A percentile compares a stretch with the other conserved stretches of the same genome.
Evolutionary conservation across 768 basidiomycete genomes (phyloP).

Genomic region (Paxillus rubicundulus): DNA sequence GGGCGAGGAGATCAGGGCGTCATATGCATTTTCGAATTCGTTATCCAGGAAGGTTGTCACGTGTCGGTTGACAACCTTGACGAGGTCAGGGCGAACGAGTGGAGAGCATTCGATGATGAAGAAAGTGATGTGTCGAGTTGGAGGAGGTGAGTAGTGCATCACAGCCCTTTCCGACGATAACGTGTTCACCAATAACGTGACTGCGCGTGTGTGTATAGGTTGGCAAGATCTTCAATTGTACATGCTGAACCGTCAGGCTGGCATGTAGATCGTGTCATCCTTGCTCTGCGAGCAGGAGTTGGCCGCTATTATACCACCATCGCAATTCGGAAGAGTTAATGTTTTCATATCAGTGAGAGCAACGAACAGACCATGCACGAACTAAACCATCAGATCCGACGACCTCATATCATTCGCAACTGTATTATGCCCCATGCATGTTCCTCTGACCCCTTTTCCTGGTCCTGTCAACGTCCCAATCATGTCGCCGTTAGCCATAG

Average conservation of each 20-base stretch:
- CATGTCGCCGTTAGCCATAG: conserved; percentile 1
- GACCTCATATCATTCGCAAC: conserved; percentile 23
- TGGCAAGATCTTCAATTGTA: conserved; percentile 82
- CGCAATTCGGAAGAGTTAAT: background rate
- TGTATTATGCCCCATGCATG: conserved; percentile 27
- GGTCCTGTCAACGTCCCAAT: conserved; percentile 1
- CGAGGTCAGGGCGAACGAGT: conserved; percentile 49
- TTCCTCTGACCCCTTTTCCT: conserved; percentile 1
- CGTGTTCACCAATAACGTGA: background rate
- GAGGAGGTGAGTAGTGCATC: conserved; percentile 60
- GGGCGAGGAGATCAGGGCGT: conserved; percentile 78
- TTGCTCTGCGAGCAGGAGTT: background rate
- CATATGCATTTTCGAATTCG: conserved; percentile 77
- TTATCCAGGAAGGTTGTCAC: conserved; percentile 73
- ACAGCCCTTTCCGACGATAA: background rate
- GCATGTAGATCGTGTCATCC: conserved; percentile 40
- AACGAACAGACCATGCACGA: conserved; percentile 22
- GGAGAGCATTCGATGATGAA: conserved; percentile 49
- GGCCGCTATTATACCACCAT: background rate
- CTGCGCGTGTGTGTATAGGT: conserved; percentile 37
- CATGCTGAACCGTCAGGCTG: conserved; percentile 73
- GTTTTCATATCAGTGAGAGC: conserved; percentile 12
- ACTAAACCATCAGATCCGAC: conserved; percentile 23
- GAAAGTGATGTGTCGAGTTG: conserved; percentile 91
- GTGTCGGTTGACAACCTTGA: conserved; percentile 76